A percentile compares a stretch with the other conserved stretches of the same genome.
These are phyloP conservation scores for Podospora sp. DNA, from an alignment of 495 filamentous ascomycete species.

Conservation along the genomic window DNA sequence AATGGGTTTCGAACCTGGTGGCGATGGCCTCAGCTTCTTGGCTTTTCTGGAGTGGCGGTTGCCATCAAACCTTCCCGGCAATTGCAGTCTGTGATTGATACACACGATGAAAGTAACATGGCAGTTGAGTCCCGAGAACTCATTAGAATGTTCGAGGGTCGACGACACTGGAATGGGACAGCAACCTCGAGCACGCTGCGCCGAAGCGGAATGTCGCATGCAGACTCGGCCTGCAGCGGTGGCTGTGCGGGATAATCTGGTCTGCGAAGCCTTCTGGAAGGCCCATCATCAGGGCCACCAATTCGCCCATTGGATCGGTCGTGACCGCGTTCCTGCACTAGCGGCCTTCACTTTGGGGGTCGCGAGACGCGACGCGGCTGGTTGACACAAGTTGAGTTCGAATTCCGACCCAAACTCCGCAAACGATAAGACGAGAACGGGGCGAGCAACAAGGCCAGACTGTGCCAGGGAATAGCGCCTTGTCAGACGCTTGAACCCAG, in stretches of 20 bases:
- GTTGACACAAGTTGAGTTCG: no score
- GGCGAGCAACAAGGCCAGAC: neutral
- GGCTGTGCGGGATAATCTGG: slow-evolving; percentile 13
- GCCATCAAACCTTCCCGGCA: neutral
- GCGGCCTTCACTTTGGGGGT: slow-evolving; percentile 13
- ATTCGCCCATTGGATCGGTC: slow-evolving; percentile 25
- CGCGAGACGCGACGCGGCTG: neutral
- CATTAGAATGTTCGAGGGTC: neutral
- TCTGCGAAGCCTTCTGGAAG: slow-evolving; percentile 33
- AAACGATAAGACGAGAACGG: neutral
- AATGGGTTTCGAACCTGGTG: neutral
- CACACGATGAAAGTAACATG: neutral
- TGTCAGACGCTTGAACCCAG: neutral
- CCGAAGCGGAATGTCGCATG: neutral
- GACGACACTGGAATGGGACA: neutral
- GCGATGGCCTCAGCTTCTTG: neutral
- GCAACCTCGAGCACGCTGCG: neutral
- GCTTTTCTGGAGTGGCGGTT: neutral
- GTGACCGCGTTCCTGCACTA: slow-evolving; percentile 30
- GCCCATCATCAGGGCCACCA: slow-evolving; percentile 28
- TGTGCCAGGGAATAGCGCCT: neutral
- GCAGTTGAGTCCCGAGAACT: neutral
- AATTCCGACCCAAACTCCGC: neutral
- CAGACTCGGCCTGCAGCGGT: neutral
- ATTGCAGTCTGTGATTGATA: neutral